A percentile compares a stretch with the other conserved stretches of the same genome.
Conservation (phyloP, 1,284 basidiomycete genomes). For the Ceratobasidium sp. region DNA sequence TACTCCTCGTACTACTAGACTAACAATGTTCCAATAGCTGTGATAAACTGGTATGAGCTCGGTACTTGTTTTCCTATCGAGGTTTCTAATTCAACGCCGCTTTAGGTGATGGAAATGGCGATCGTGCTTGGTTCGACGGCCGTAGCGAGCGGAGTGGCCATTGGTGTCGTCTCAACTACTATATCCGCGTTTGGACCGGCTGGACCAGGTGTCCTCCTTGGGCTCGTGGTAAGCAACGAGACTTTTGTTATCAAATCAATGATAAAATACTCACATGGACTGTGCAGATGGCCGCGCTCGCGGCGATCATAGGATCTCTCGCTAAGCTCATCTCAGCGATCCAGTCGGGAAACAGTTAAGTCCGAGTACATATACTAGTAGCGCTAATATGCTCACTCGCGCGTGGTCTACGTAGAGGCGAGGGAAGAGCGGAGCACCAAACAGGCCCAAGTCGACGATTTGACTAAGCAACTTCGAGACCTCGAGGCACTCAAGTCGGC, state of each 20-base stretch:
- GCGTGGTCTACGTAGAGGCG: not conserved
- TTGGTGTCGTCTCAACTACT: not conserved
- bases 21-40: not conserved
- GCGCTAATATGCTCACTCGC: too few relatives aligned
- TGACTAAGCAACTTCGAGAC: conserved; percentile 14
- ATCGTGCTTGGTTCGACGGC: not conserved
- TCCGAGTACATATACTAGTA: not conserved
- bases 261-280: not conserved
- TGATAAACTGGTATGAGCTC: conserved; percentile 7
- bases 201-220: conserved; percentile 12
- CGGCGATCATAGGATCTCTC: conserved; percentile 1
- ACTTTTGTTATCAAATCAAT: not conserved
- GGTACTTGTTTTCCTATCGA: not conserved
- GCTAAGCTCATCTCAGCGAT: conserved; percentile 14
- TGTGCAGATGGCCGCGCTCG: not conserved
- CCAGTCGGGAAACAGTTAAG: not conserved
- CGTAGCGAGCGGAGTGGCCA: not conserved
- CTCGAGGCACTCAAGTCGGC: conserved; percentile 11
- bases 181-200: conserved; percentile 4
- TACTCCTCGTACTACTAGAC: too few relatives aligned
- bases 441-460: not conserved
- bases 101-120: conserved; percentile 9
- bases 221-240: conserved; percentile 8
- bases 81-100: not conserved
- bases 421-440: not conserved